phyloP scores from a whole-genome alignment of 2,329 filamentous ascomycete species.

The Harringtonia lauricola region DNA sequence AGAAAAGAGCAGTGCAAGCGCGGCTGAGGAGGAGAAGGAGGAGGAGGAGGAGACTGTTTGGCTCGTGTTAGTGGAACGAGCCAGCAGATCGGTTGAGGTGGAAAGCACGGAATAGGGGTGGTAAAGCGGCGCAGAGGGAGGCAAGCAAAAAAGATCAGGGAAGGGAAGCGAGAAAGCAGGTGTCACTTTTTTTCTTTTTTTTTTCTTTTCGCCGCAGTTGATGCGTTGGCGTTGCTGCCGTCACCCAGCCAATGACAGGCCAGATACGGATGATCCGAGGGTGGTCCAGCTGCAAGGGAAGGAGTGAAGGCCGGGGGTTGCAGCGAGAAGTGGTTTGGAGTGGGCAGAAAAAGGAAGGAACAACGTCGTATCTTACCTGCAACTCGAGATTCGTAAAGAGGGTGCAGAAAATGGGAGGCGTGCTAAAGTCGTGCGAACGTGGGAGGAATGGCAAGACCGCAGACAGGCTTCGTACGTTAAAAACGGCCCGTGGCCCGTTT shows the following conservation, averaged over 20 bases:
- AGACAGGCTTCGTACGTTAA: neutral
- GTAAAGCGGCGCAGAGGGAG: neutral
- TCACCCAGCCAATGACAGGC: slow-evolving; percentile 12
- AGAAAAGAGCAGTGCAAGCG: neutral
- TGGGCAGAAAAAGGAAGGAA: neutral
- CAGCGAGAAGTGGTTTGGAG: neutral
- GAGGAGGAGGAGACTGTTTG: neutral
- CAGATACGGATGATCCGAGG: slow-evolving; percentile 10
- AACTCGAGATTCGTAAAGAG: neutral
- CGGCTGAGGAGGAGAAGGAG: neutral
- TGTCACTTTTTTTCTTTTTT: slow-evolving; percentile 7
- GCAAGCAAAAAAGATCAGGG: slow-evolving; percentile 8
- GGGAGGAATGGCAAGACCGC: neutral
- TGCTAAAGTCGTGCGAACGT: too few relatives aligned
- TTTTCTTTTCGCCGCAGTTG: slow-evolving; percentile 8
- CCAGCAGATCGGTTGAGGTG: neutral
- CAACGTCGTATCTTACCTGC: neutral
- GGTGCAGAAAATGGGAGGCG: too few relatives aligned
- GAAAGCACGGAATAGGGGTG: neutral
- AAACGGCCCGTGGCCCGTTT: slow-evolving; percentile 5
- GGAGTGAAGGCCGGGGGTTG: slow-evolving; percentile 6
- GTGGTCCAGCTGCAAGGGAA: slow-evolving; percentile 12
- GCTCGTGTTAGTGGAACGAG: neutral
- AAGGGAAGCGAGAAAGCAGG: neutral
- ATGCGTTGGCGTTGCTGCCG: slow-evolving; percentile 16